Evolutionary conservation across 768 basidiomycete species (phyloP).

Genomic region (Agrocybe pediades): DNA sequence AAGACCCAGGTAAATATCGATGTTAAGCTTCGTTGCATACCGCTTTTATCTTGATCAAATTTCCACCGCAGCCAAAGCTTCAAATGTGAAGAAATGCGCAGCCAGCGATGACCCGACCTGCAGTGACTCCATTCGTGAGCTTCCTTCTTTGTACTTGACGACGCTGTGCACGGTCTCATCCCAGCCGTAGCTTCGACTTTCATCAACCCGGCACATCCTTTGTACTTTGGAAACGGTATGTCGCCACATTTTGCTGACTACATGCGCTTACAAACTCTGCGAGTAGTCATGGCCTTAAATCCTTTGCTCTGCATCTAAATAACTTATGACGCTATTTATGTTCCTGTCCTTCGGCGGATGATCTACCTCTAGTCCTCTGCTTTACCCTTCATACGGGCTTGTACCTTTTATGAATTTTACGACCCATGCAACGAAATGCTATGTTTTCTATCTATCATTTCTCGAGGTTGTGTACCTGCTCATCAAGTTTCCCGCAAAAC

Average conservation of each 20-base stretch:
- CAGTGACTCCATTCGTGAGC: slow-evolving; percentile 48
- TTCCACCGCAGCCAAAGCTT: slow-evolving; percentile 27
- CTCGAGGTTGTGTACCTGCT: no score
- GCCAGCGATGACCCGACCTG: slow-evolving; percentile 49
- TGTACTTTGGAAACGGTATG: slow-evolving; percentile 49
- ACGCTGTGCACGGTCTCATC: not conserved
- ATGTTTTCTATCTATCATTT: no score
- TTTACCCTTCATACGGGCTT: no score
- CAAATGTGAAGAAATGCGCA: slow-evolving; percentile 41
- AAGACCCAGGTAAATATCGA: slow-evolving; percentile 31
- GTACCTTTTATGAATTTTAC: no score
- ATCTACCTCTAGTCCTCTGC: no score
- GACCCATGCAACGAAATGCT: no score
- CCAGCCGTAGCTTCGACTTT: slow-evolving; percentile 44
- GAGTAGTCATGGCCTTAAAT: slow-evolving; percentile 19
- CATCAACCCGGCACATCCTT: slow-evolving; percentile 45
- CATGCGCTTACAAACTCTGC: no score
- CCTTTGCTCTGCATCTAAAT: slow-evolving; percentile 18
- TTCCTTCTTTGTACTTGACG: not conserved
- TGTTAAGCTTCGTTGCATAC: not conserved
- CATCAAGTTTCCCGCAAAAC: no score
- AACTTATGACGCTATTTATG: not conserved
- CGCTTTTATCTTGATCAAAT: not conserved
- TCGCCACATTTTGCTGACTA: not conserved
- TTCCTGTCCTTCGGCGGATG: not conserved